Percentiles rank a stretch among this genome's conserved stretches.
Conservation (phyloP, 73 alveolate genomes). For the Paramecium pentaurelia region DNA sequence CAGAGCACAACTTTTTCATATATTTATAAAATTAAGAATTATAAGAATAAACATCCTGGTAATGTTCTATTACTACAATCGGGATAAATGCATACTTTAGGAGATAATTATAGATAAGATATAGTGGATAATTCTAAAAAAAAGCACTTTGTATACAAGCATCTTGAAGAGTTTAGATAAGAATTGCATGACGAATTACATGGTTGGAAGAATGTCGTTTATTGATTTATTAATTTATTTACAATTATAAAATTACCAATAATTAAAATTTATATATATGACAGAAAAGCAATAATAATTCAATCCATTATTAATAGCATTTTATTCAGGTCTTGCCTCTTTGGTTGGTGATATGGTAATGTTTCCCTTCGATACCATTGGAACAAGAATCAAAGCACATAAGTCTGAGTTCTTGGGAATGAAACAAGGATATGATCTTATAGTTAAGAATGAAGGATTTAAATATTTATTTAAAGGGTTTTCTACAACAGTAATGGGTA, state of each 20-base stretch:
- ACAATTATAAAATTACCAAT: not conserved
- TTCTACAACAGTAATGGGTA: conserved; percentile 56
- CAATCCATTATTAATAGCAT: conserved; percentile 44
- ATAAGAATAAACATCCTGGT: not conserved
- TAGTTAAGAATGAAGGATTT: conserved; percentile 56
- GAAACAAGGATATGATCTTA: conserved; percentile 51
- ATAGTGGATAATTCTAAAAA: not conserved
- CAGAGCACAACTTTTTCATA: not conserved
- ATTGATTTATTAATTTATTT: not conserved
- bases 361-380: conserved; percentile 60
- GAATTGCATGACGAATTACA: not conserved
- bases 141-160: not conserved
- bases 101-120: not conserved
- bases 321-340: conserved; percentile 46
- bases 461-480: conserved; percentile 55
- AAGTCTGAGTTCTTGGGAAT: conserved; percentile 28
- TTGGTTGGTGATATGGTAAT: conserved; percentile 55
- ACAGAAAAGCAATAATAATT: not conserved
- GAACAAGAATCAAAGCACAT: conserved; percentile 59
- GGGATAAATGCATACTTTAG: not conserved
- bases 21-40: not conserved
- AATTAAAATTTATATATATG: conserved; percentile 7
- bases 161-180: conserved; percentile 17
- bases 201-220: conserved; percentile 24
- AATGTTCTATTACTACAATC: not conserved